phyloP scores from a whole-genome alignment of 345 rosid species.

The Hibiscus trionum region DNA sequence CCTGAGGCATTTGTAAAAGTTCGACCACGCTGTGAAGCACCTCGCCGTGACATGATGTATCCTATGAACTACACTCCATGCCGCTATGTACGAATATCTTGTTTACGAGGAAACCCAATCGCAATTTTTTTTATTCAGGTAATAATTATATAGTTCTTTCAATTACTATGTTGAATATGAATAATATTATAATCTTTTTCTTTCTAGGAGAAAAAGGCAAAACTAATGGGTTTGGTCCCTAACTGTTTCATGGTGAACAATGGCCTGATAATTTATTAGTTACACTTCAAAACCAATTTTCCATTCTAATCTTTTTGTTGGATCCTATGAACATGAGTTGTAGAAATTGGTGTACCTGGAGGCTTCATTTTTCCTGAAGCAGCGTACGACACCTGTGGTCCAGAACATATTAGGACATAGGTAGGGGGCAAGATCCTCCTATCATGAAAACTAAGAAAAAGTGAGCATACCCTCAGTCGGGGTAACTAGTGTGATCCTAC shows the following conservation, averaged over 20 bases:
- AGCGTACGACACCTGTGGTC: not conserved
- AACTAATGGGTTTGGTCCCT: not conserved
- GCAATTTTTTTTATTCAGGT: constrained; percentile 88
- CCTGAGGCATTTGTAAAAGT: constrained; percentile 77
- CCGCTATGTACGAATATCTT: constrained; percentile 72
- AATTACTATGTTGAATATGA: not conserved
- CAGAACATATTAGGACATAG: not conserved
- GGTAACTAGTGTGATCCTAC: not conserved
- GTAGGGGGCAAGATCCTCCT: not conserved
- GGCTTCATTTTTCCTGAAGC: not conserved
- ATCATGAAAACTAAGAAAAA: not conserved
- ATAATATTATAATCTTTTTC: not conserved
- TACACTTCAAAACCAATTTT: not conserved
- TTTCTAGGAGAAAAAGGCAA: not conserved
- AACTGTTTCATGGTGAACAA: not conserved
- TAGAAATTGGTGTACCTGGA: not conserved
- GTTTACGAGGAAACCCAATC: constrained; percentile 80
- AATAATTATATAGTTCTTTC: constrained; percentile 5
- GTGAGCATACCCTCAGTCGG: not conserved
- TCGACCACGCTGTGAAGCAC: constrained; percentile 88
- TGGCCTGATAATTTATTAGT: not conserved
- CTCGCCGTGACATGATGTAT: constrained; percentile 79
- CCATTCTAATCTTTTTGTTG: not conserved
- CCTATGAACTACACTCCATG: constrained; percentile 75
- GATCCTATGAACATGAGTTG: not conserved